A percentile compares a stretch with the other conserved stretches of the same genome.
These are phyloP conservation scores for Plasmopara viticola DNA, from an alignment of 352 stramenopile species.

Conservation along the genomic window DNA sequence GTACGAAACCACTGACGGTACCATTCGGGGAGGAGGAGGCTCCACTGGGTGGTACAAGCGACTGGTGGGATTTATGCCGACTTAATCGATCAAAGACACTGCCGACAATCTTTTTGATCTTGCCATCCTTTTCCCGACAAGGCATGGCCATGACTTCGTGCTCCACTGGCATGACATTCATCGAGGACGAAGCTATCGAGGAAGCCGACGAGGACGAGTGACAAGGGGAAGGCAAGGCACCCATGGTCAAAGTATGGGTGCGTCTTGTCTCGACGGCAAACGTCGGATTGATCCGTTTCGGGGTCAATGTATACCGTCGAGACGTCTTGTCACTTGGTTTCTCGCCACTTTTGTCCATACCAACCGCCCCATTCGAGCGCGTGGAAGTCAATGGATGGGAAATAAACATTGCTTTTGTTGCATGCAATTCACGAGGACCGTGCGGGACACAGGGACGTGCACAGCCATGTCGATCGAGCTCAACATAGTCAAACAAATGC, in stretches of 20 bases:
- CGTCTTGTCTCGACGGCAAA: conserved; percentile 31
- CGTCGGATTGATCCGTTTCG: conserved; percentile 21
- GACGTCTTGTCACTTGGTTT: conserved; percentile 20
- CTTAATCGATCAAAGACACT: conserved; percentile 64
- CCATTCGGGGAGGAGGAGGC: conserved; percentile 9
- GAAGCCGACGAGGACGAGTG: conserved; percentile 13
- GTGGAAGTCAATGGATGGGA: conserved; percentile 38
- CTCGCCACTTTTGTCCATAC: conserved; percentile 16
- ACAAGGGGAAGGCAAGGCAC: conserved; percentile 25
- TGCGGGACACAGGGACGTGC: conserved; percentile 29
- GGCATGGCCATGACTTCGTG: conserved; percentile 19
- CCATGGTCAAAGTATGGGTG: conserved; percentile 29
- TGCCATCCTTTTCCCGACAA: conserved; percentile 37
- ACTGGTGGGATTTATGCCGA: conserved; percentile 51
- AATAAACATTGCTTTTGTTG: conserved; percentile 62
- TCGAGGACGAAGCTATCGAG: conserved; percentile 9
- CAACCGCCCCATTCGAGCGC: conserved; percentile 10
- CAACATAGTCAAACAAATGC: conserved; percentile 61
- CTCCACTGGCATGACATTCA: conserved; percentile 18
- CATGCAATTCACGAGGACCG: conserved; percentile 51
- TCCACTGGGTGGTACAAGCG: conserved; percentile 18
- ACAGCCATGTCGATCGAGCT: conserved; percentile 37
- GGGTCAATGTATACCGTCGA: conserved; percentile 33
- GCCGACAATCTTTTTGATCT: conserved; percentile 78
- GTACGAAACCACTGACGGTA: conserved; percentile 2